phyloP scores from a whole-genome alignment of 352 stramenopile genomes.

The Globisporangium canariense region DNA sequence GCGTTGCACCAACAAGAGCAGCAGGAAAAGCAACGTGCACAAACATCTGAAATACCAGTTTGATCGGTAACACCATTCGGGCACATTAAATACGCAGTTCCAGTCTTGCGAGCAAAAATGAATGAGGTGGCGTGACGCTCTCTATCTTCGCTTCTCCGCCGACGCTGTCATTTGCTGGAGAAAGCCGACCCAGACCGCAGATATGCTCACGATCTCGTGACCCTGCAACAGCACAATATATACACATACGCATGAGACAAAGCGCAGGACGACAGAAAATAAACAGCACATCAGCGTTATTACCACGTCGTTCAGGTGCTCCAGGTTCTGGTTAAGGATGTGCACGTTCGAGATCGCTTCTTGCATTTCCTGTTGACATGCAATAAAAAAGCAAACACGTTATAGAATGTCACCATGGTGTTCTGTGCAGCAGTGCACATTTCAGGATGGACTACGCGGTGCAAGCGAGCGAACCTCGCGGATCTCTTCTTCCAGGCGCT shows the following conservation, averaged over 20 bases:
- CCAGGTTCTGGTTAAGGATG: conserved; percentile 78
- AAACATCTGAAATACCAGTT: conserved; percentile 9
- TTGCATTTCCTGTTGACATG: conserved; percentile 57
- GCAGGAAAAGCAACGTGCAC: conserved; percentile 14
- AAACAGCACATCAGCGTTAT: background rate
- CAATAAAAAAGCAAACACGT: background rate
- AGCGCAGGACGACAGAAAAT: background rate
- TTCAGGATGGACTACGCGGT: background rate
- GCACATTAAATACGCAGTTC: conserved; percentile 8
- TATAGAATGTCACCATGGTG: too few relatives aligned
- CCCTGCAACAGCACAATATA: conserved; percentile 29
- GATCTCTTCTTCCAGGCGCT: conserved; percentile 68
- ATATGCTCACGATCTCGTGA: conserved; percentile 72
- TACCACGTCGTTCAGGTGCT: conserved; percentile 81
- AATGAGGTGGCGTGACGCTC: background rate
- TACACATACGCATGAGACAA: background rate
- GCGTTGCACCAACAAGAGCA: conserved; percentile 33
- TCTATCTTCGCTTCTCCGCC: conserved; percentile 38
- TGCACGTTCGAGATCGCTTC: conserved; percentile 80
- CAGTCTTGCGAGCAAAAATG: background rate
- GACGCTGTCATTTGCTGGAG: conserved; percentile 50
- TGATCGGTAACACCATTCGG: conserved; percentile 9
- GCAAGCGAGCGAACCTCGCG: conserved; percentile 37
- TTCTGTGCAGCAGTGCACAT: too few relatives aligned
- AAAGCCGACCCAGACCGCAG: conserved; percentile 68